Evolutionary conservation across 352 stramenopile genomes (phyloP), one percentile per base, ranked within the genome.

Genomic region (Pythium dissotocum): DNA sequence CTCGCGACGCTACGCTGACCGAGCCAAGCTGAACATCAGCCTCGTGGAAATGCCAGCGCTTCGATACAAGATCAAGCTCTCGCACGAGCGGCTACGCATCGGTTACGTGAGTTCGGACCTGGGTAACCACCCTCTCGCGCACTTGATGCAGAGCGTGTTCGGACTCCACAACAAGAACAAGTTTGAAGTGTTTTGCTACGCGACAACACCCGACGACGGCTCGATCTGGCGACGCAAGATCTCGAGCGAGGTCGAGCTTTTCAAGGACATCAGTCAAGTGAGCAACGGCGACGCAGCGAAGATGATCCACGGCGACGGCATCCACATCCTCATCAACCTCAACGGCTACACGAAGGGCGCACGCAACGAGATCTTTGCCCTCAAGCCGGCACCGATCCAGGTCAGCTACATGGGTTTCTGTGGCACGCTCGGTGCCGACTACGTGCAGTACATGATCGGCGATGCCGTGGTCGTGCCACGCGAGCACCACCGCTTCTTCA

Each of bases 301-400:
- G 14, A 71, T 84, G 44, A 98, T 98, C 61, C 67, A 92, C 63
- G 56, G 58, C 6, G 88, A 98, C 70, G 80, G 82, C 4, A 90
- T 98, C 60, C 86, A 98, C 73, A 79, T 98, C 21, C 76, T 98
- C 4, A 76, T 98, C 52, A 97, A 98, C 69, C 66, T 98, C 30
- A 98, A 98, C 62, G 95, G 93, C 0, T 98, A 98, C 78, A 98
- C 90, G n/a, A 97, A 96, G 63, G 88, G 86, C 10, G 89, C 91
- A 5, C 85, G 89, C 18, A 97, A 93, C 62, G 94, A 98, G 71
- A 96, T 98, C 53, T 98, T 98, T 64, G 90, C 92, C n/a, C 69
- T 98, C 0, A 81, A 88, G 58, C 91, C 95, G 6, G 87, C 91
- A 3, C 93, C 92, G 4, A 72, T 98, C 46, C 92, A 98, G 69